Conservation (phyloP, 805 yeast species). For the Schizosaccharomyces pombe region DNA sequence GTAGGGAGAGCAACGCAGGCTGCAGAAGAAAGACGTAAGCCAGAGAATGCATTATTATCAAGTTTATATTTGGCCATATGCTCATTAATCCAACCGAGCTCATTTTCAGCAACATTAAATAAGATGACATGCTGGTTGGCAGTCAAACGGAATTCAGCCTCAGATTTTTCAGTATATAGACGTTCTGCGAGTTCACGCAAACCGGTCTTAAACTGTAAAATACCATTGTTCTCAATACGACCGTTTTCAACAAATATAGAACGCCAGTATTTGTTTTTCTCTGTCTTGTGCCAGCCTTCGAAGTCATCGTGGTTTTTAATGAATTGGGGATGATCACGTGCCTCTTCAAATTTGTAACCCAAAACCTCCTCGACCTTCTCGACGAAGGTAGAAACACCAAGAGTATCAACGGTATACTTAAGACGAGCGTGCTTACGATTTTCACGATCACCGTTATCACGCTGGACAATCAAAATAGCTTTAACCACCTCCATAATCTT, state of each 20-base stretch:
- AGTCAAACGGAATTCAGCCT: constrained; percentile 76
- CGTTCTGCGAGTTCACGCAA: constrained; percentile 47
- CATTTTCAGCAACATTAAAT: constrained; percentile 46
- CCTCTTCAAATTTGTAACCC: constrained; percentile 51
- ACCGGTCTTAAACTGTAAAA: constrained; percentile 60
- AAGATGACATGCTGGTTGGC: constrained; percentile 85
- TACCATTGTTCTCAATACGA: constrained; percentile 67
- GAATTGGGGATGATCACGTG: constrained; percentile 27
- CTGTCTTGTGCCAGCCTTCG: constrained; percentile 73
- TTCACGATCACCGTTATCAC: constrained; percentile 83
- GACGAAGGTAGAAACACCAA: constrained; percentile 72
- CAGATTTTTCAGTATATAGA: constrained; percentile 31
- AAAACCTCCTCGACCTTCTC: constrained; percentile 58
- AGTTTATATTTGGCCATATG: constrained; percentile 50
- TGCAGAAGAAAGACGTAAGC: constrained; percentile 68
- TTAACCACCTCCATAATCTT: constrained; percentile 62
- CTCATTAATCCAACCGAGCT: constrained; percentile 36
- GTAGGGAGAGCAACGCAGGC: constrained; percentile 98
- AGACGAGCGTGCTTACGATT: constrained; percentile 95
- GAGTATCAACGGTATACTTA: constrained; percentile 84
- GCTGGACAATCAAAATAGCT: constrained; percentile 77
- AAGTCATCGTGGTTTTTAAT: constrained; percentile 69
- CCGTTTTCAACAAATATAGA: constrained; percentile 78
- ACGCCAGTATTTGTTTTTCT: constrained; percentile 12
- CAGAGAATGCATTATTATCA: constrained; percentile 64